A percentile compares a stretch with the other conserved stretches of the same genome.
Evolutionary conservation across 805 yeast species (phyloP).

Genomic region (Crinitomyces ghanaensis): DNA sequence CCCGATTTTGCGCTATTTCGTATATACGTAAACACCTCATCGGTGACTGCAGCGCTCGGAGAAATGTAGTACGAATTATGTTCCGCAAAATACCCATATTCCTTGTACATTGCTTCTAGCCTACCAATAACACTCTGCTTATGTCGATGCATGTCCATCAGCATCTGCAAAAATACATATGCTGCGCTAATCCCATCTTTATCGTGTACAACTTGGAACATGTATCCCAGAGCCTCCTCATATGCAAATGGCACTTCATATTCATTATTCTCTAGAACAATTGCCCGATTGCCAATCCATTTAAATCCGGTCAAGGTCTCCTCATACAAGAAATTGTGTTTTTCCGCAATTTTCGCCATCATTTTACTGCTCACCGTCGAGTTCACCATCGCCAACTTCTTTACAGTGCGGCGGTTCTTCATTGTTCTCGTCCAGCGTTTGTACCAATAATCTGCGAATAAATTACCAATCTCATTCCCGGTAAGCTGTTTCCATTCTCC

Average conservation of each 20-base stretch:
- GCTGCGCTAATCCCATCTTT: slow-evolving; percentile 89
- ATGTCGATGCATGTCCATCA: slow-evolving; percentile 35
- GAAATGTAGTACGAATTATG: slow-evolving; percentile 78
- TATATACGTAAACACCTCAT: slow-evolving; percentile 43
- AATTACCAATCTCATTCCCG: slow-evolving; percentile 82
- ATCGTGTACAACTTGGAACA: slow-evolving; percentile 77
- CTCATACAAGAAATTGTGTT: slow-evolving; percentile 46
- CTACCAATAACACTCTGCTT: slow-evolving; percentile 36
- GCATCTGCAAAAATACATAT: slow-evolving; percentile 61
- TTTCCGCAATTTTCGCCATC: slow-evolving; percentile 54
- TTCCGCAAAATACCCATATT: slow-evolving; percentile 74
- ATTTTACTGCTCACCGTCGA: slow-evolving; percentile 91
- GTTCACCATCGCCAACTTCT: slow-evolving; percentile 48
- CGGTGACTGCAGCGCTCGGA: slow-evolving; percentile 40
- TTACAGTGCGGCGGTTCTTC: slow-evolving; percentile 11
- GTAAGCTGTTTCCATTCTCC: slow-evolving; percentile 66
- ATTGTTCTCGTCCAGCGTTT: slow-evolving; percentile 22
- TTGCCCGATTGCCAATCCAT: slow-evolving; percentile 91
- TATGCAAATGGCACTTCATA: slow-evolving; percentile 73
- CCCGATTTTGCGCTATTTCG: slow-evolving; percentile 24
- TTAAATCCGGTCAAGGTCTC: slow-evolving; percentile 95
- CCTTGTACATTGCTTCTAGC: slow-evolving; percentile 45
- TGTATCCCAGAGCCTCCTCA: slow-evolving; percentile 94
- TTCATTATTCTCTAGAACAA: slow-evolving; percentile 55
- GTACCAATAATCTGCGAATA: slow-evolving; percentile 61